Evolutionary conservation across 257 asterid species (phyloP).

Genomic region (Nicotiana sylvestris): DNA sequence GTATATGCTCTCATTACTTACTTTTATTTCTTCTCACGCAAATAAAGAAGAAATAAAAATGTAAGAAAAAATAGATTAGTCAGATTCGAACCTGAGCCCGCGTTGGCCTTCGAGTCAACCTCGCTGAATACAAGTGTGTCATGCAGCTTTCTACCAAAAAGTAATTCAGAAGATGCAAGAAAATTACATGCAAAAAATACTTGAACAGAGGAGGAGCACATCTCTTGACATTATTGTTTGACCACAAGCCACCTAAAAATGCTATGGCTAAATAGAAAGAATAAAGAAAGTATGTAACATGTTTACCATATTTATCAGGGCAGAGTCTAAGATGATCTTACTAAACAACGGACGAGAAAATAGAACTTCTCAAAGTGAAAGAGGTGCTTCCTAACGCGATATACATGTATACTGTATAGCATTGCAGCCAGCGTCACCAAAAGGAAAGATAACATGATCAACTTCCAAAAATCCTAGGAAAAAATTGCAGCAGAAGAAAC

Average conservation of each 20-base stretch:
- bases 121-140: background rate
- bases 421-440: constrained; percentile 55
- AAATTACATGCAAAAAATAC: background rate
- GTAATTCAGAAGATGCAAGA: background rate
- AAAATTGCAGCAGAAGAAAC: background rate
- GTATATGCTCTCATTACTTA: too few relatives aligned
- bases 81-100: too few relatives aligned
- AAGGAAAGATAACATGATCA: constrained; percentile 54
- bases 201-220: background rate
- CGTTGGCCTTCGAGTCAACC: background rate
- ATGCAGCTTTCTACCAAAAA: background rate
- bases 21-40: too few relatives aligned
- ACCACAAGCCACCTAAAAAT: background rate
- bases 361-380: constrained; percentile 56
- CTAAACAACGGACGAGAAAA: background rate
- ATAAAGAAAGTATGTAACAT: too few relatives aligned
- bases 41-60: too few relatives aligned
- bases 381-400: constrained; percentile 56
- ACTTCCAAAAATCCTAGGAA: constrained; percentile 71
- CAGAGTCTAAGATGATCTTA: background rate
- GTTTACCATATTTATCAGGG: too few relatives aligned
- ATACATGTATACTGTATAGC: constrained; percentile 56
- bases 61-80: too few relatives aligned
- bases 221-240: background rate
- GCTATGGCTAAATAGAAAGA: too few relatives aligned